These are phyloP conservation scores for Colletotrichum sp. DNA, from an alignment of 2,329 filamentous ascomycete genomes.

Conservation along the genomic window DNA sequence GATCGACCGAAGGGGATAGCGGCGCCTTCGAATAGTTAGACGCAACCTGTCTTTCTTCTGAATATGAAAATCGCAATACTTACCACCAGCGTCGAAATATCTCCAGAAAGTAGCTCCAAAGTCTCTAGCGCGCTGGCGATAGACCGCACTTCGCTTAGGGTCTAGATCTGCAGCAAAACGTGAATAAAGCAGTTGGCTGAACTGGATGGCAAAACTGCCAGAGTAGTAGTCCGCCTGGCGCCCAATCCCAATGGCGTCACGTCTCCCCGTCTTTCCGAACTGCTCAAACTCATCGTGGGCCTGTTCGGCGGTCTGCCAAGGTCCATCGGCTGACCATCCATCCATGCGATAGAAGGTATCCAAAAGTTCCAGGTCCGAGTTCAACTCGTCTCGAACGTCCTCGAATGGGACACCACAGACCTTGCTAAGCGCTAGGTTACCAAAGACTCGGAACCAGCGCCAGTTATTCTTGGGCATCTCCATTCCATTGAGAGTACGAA, in stretches of 20 bases:
- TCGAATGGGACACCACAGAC: constrained; percentile 40
- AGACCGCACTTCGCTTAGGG: constrained; percentile 37
- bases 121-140: constrained; percentile 40
- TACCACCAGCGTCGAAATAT: constrained; percentile 53
- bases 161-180: constrained; percentile 48
- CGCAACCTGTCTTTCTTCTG: not conserved
- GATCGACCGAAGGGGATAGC: constrained; percentile 57
- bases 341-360: constrained; percentile 49
- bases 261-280: constrained; percentile 22
- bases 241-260: constrained; percentile 27
- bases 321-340: constrained; percentile 54
- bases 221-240: constrained; percentile 58
- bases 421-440: constrained; percentile 49
- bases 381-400: constrained; percentile 39
- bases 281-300: constrained; percentile 11
- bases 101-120: constrained; percentile 49
- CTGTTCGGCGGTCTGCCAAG: constrained; percentile 38
- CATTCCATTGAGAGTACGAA: constrained; percentile 46
- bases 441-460: constrained; percentile 58
- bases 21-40: constrained; percentile 38
- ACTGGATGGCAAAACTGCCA: constrained; percentile 59
- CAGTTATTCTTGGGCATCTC: constrained; percentile 54
- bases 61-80: not conserved
- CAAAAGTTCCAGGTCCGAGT: constrained; percentile 45
- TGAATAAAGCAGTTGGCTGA: constrained; percentile 51